Base-by-base conservation (phyloP, 176 grass and related monocot genomes). In the Raddia guianensis region DNA sequence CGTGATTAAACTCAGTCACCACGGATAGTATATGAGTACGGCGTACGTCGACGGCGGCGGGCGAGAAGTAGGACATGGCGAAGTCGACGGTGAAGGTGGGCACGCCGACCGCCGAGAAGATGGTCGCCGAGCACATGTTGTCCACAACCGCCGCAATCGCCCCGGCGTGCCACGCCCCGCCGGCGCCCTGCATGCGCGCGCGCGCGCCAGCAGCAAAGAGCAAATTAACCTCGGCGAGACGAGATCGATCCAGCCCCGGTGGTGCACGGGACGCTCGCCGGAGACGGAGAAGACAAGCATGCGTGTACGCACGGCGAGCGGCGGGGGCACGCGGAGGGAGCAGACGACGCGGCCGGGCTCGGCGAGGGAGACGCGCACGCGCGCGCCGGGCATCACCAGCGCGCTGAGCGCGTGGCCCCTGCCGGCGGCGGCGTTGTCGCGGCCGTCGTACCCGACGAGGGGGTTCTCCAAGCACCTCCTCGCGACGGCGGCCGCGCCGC, bases 81-180 rank as follows among this genome's bases (percentile, higher is more conserved):
- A 80, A 90, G 34, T 80, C 19, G 32, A 90, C 88, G 33, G 85
- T 83, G 68, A 83, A n/a, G 18, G 64, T 81, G 68, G 82, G 79
- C 76, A 67, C 48, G 32, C 82, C 88, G n/a, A 74, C 82, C 20
- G 33, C 51, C 40, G 88, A 80, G 74, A 86, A 32, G 54, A 86
- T 83, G 5, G 62, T 79, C 18, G 91, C 82, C 35, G 91, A 65
- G 61, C 82, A 75, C 44, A 88, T 66, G 72, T 88, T 73, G 43
- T 94, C 91, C 35, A 90, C 87, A 58, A 34, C 66, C 11, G 88
- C 52, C 10, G 85, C 87, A 11, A 93, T 73, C 52, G 82, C 79
- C 19, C 88, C 82, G 0, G 88, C 21, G 53, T 90, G 91, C 88
- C 88, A 94, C 12, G 66, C 88, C 63, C 85, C 85, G 6, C 74